phyloP scores from a whole-genome alignment of 2,329 filamentous ascomycete species.

The Hymenoscyphus occultus region DNA sequence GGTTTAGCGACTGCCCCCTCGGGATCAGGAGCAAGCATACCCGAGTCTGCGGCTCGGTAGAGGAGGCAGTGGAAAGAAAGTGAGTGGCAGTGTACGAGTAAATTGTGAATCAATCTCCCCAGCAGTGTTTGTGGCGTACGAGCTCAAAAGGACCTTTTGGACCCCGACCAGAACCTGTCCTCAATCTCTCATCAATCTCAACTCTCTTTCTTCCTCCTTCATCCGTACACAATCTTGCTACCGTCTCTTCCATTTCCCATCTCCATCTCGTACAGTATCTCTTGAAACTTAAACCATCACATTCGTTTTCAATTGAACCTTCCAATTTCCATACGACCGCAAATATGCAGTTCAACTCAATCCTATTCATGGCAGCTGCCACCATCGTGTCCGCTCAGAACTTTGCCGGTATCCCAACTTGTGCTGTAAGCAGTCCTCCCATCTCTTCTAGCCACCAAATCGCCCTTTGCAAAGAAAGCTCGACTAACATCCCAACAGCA shows the following conservation, averaged over 20 bases:
- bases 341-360: conserved; percentile 43
- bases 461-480: conserved; percentile 8
- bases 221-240: not conserved
- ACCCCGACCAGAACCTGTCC: not conserved
- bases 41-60: not conserved
- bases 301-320: not conserved
- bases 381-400: conserved; percentile 42
- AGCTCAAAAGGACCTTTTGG: not conserved
- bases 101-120: not conserved
- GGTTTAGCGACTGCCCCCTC: not conserved
- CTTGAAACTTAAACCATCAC: not conserved
- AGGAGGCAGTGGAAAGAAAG: not conserved
- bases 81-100: not conserved
- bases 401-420: conserved; percentile 38
- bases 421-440: conserved; percentile 40
- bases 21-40: not conserved
- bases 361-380: conserved; percentile 35
- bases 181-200: not conserved
- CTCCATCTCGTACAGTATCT: not conserved
- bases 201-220: not conserved
- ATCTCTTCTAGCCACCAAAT: not conserved
- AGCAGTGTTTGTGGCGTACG: not conserved
- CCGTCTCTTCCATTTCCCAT: not conserved
- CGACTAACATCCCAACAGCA: conserved; percentile 21
- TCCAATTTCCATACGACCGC: conserved; percentile 9